Evolutionary conservation across 306 rosid species (phyloP).

Genomic region (Cucurbita argyrosperma): DNA sequence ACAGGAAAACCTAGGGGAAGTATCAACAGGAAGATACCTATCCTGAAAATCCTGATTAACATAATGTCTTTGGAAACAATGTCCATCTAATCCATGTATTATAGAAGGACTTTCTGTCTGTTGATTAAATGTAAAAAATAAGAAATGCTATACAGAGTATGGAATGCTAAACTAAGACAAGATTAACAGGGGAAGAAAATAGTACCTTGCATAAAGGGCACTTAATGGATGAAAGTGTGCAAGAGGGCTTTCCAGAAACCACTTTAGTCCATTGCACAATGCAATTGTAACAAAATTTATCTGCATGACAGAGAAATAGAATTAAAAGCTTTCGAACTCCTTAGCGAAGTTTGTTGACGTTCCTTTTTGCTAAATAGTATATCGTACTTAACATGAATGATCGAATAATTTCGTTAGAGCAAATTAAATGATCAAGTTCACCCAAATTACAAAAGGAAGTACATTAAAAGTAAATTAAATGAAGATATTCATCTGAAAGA

Average conservation of each 20-base stretch:
- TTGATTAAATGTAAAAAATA: slow-evolving; percentile 3
- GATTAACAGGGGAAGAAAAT: not conserved
- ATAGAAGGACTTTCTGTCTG: slow-evolving; percentile 56
- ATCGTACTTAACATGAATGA: not conserved
- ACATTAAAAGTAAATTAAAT: not conserved
- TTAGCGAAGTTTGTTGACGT: not conserved
- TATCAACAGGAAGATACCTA: slow-evolving; percentile 25
- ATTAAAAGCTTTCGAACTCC: not conserved
- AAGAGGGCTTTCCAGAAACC: slow-evolving; percentile 33
- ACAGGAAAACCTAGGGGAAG: not conserved
- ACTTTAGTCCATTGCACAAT: slow-evolving; percentile 83
- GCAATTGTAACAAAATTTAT: slow-evolving; percentile 74
- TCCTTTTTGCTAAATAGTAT: not conserved
- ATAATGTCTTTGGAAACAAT: slow-evolving; percentile 42
- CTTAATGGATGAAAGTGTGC: slow-evolving; percentile 36
- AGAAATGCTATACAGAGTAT: not conserved
- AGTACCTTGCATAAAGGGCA: slow-evolving; percentile 94
- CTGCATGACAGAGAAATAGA: slow-evolving; percentile 31
- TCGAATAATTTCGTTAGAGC: not conserved
- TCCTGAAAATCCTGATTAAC: slow-evolving; percentile 29
- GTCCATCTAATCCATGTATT: slow-evolving; percentile 53
- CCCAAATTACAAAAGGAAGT: not conserved
- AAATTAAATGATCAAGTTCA: not conserved
- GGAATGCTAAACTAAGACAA: not conserved
- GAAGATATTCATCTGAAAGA: not conserved